Conservation (phyloP, 208 protist species). For the Blechomonas ayalai region DNA sequence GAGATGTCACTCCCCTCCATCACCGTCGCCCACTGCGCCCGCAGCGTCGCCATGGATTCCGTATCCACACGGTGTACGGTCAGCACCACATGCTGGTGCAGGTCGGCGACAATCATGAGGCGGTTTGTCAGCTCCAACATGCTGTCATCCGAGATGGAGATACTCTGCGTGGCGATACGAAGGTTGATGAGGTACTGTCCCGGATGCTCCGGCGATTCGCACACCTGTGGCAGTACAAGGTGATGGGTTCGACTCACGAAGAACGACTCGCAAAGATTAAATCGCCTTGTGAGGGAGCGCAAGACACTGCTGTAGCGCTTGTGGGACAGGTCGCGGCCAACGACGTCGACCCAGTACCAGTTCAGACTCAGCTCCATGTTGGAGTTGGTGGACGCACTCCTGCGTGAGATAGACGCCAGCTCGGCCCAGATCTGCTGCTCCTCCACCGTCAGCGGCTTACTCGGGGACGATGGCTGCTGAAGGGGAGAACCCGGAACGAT, state of each 20-base stretch:
- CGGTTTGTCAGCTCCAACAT: slow-evolving; percentile 81
- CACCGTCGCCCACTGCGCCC: slow-evolving; percentile 51
- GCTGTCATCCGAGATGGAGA: slow-evolving; percentile 65
- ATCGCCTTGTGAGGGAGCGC: slow-evolving; percentile 47
- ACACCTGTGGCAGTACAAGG: slow-evolving; percentile 70
- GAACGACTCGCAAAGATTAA: slow-evolving; percentile 76
- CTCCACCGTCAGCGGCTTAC: neutral
- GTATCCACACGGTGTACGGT: slow-evolving; percentile 80
- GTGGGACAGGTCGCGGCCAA: slow-evolving; percentile 45
- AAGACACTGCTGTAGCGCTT: slow-evolving; percentile 57
- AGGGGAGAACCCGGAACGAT: neutral
- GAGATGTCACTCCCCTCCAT: slow-evolving; percentile 57
- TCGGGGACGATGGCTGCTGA: neutral
- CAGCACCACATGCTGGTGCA: slow-evolving; percentile 65
- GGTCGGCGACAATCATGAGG: slow-evolving; percentile 78
- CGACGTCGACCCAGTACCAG: slow-evolving; percentile 87
- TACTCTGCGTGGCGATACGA: slow-evolving; percentile 69
- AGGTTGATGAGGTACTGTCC: slow-evolving; percentile 78
- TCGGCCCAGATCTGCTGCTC: slow-evolving; percentile 20
- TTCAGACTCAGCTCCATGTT: slow-evolving; percentile 79
- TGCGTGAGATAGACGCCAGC: slow-evolving; percentile 12
- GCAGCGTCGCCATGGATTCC: slow-evolving; percentile 57
- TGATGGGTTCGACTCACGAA: slow-evolving; percentile 71
- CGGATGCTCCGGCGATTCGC: slow-evolving; percentile 52
- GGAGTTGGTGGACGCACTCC: slow-evolving; percentile 21